Evolutionary conservation across 192 early-diverging fungal genomes (phyloP), one percentile per base, ranked within the genome.

Genomic region (Coemansia aciculifera): DNA sequence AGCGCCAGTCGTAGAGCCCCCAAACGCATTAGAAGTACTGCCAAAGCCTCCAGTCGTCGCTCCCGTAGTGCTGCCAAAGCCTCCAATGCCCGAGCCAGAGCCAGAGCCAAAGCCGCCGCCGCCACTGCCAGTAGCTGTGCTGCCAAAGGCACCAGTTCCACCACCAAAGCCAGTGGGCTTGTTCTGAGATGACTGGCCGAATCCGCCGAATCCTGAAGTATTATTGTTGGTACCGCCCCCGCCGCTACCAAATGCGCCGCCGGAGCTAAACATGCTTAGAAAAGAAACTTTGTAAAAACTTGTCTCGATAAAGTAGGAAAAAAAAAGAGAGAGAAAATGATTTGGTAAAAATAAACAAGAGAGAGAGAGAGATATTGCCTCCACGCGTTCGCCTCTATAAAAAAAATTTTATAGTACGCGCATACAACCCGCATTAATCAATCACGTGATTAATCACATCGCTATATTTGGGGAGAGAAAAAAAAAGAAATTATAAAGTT

Each of bases 11-110:
- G 69, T 63, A 19, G 21, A 36, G 32, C 77, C 73, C 21, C 71
- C 79, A 75, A 83, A 78, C 9, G 85, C 76, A 29, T 84, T 65
- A 1, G 71, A 48, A 10, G 63, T 75, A 31, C 81, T 74, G 34
- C 68, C 69, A 51, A 51, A 51, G 74, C 68, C 42, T 7, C 42
- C 63, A n/a, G 34, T 39, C 0, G 37, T 62, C 19, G 40, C 44
- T 39, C 37, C 59, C 44, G 60, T 68, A 42, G 48, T 65, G 51
- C 38, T 23, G 40, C 78, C 78, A 64, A 71, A 75, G 19, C 63
- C 63, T 37, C 66, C 43, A 39, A 29, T 68, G 8, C 69, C 49
- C n/a, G 40, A 36, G 29, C 77, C 77, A 23, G 68, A 73, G 31
- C 72, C 66, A 19, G 29, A 31, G 56, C 67, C 31, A 48, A 62